Conservation (phyloP, 2,329 filamentous ascomycete species). For the Fusarium mexicanum region DNA sequence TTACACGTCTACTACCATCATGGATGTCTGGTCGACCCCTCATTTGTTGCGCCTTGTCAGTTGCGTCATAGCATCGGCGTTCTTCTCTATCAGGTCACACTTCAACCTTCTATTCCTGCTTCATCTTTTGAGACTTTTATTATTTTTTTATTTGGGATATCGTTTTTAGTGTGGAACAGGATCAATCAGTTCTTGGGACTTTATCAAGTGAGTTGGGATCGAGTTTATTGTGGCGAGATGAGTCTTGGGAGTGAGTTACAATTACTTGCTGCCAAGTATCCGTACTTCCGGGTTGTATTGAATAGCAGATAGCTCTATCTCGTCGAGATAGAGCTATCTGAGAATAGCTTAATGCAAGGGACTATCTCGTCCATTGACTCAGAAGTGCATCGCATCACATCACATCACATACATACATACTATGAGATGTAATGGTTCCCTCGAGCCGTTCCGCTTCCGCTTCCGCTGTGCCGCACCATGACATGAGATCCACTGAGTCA, state of each 20-base stretch:
- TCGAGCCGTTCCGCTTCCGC: constrained; percentile 26
- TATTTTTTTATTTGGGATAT: background rate
- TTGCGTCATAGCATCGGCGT: constrained; percentile 44
- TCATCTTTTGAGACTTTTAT: background rate
- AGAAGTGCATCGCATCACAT: background rate
- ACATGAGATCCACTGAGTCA: background rate
- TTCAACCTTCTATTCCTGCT: background rate
- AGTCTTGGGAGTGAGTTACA: background rate
- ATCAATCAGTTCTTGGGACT: constrained; percentile 16
- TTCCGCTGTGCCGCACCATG: constrained; percentile 19
- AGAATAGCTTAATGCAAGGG: background rate
- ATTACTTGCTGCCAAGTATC: background rate
- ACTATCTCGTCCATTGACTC: constrained; percentile 2
- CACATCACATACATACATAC: background rate
- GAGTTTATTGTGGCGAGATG: background rate
- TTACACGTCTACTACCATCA: background rate
- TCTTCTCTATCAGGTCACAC: constrained; percentile 2
- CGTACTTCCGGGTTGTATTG: background rate
- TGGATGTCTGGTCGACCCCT: background rate
- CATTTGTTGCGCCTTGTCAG: constrained; percentile 10
- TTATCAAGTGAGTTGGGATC: background rate
- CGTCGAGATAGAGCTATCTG: background rate
- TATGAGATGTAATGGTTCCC: background rate
- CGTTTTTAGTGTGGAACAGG: background rate
- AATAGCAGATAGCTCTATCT: background rate